Evolutionary conservation across 2,329 filamentous ascomycete species (phyloP).

Genomic region (Didymella glomerata): DNA sequence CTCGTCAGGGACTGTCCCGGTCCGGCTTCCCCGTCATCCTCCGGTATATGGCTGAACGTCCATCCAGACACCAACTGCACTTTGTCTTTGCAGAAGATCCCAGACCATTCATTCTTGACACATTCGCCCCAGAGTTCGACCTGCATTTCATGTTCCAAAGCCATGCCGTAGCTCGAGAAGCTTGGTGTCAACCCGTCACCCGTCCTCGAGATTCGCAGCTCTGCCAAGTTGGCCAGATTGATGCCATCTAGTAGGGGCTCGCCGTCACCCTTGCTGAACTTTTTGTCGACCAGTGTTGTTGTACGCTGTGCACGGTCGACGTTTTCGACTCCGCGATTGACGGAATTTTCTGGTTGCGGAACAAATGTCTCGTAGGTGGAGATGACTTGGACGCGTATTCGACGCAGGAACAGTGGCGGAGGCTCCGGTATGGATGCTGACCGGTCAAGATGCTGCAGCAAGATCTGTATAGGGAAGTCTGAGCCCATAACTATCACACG

Average conservation of each 20-base stretch:
- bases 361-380: constrained; percentile 28
- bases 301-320: constrained; percentile 21
- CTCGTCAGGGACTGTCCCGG: not conserved
- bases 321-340: constrained; percentile 13
- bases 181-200: constrained; percentile 27
- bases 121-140: constrained; percentile 41
- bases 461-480: constrained; percentile 28
- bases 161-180: constrained; percentile 41
- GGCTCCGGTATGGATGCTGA: constrained; percentile 34
- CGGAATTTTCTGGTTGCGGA: constrained; percentile 18
- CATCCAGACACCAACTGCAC: constrained; percentile 33
- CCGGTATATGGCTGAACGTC: constrained; percentile 7
- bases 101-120: constrained; percentile 35
- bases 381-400: constrained; percentile 34
- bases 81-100: constrained; percentile 24
- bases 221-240: constrained; percentile 21
- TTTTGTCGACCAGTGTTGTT: constrained; percentile 29
- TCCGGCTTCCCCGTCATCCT: not conserved
- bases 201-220: constrained; percentile 11
- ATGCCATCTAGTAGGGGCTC: constrained; percentile 31
- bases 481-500: constrained; percentile 32
- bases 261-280: constrained; percentile 26
- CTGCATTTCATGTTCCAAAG: constrained; percentile 34
- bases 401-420: constrained; percentile 35
- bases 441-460: constrained; percentile 36